Base-by-base conservation (phyloP, 805 yeast genomes). In the Candida sithepensis region DNA sequence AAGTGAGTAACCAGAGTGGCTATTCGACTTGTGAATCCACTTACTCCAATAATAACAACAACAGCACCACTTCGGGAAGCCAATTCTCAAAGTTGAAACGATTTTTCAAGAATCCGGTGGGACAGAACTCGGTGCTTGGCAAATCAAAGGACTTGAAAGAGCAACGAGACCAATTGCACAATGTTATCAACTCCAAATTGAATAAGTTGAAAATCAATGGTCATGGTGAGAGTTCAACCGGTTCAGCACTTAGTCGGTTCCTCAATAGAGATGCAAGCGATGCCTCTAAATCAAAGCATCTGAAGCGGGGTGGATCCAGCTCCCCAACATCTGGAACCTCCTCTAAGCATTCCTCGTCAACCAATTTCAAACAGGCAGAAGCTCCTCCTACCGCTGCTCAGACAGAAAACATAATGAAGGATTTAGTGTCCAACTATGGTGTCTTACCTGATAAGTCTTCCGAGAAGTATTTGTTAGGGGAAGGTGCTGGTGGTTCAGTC, bases 401-500 rank as follows among this genome's bases (percentile, higher is more conserved):
- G 4, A 19, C 48, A 13, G 59, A 57, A 10, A 42, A 32, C 13
- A 41, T 46, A 1, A 48, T 74, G 4, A 60, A 64, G 23, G 72
- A 68, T 45, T 50, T 78, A 39, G 63, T 79, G 47, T 75, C 80
- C 45, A 84, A 85, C 57, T 89, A 88, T 65, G 94, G 95, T 37
- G 55, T 48, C 23, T 73, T 81, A 21, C 77, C 84, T 2, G 95
- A 95, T 12, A 77, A 77, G 52, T 71, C 84, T 20, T 39, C 44
- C 10, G 59, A 53, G 23, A 51, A 48, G 32, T 46, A 30, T 20
- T 30, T 55, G 16, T 71, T 89, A 43, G 98, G 98, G 20, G 82
- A 91, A 48, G 98, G 98, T 13, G 97, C 97, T 1, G 91, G 96
- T 21, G 97, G 98, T 2, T 84, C 94, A 0, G 98, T 91, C n/a